These are phyloP conservation scores for Lizanozyma gosingica DNA, from an alignment of 1,139 yeast genomes.

Conservation along the genomic window DNA sequence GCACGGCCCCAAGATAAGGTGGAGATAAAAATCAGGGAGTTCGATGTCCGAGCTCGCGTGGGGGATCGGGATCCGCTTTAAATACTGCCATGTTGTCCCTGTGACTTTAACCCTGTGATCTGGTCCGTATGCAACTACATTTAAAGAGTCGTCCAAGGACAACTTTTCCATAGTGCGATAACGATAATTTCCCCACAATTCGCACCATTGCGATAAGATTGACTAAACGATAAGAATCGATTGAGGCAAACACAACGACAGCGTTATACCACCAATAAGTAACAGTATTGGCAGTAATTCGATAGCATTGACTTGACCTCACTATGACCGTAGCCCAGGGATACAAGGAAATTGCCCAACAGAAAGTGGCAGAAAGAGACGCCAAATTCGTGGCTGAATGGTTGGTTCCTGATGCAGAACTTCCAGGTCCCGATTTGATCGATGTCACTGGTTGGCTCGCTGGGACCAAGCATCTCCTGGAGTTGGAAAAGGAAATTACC, in stretches of 20 bases:
- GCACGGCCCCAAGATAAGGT: neutral
- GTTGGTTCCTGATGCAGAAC: constrained; percentile 25
- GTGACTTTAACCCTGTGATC: neutral
- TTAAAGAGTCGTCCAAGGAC: neutral
- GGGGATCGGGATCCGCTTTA: neutral
- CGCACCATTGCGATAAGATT: neutral
- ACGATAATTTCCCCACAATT: neutral
- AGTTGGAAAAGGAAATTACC: constrained; percentile 24
- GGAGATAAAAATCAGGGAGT: neutral
- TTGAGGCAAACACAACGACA: too few species aligned
- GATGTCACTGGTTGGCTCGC: constrained; percentile 31
- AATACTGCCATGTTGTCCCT: neutral
- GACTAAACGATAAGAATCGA: too few species aligned
- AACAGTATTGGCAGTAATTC: too few species aligned
- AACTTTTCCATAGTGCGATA: too few species aligned
- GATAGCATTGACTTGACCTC: too few species aligned
- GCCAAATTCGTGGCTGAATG: constrained; percentile 28
- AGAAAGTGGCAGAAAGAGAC: constrained; percentile 26
- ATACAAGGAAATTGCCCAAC: constrained; percentile 25
- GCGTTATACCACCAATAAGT: too few species aligned
- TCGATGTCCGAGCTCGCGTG: neutral
- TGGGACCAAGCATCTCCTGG: constrained; percentile 15
- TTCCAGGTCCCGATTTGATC: constrained; percentile 18
- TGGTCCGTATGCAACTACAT: neutral
- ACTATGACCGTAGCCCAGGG: neutral